Conservation (phyloP, 345 rosid species). For the Eucalyptus camaldulensis region DNA sequence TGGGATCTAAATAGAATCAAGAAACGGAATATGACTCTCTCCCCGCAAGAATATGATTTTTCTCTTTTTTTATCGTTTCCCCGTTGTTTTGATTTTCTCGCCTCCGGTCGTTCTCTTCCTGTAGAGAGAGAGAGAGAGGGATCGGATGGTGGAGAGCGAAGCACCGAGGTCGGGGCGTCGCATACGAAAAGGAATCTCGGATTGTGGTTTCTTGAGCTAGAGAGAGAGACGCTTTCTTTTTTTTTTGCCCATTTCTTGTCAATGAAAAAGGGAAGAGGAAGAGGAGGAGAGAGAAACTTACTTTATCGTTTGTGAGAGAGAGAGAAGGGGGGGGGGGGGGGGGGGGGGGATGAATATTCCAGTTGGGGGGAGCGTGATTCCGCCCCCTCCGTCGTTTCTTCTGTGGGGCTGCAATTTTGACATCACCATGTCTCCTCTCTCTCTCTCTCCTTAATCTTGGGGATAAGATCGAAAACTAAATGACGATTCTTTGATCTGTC, state of each 20-base stretch:
- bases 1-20: slow-evolving; percentile 71
- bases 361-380: no score
- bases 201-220: not conserved
- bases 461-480: not conserved
- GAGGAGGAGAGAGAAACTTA: not conserved
- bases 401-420: not conserved
- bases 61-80: not conserved
- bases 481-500: not conserved
- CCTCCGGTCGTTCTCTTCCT: not conserved
- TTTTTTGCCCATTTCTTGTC: not conserved
- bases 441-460: not conserved
- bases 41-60: not conserved
- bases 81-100: not conserved
- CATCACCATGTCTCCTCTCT: not conserved
- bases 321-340: not conserved
- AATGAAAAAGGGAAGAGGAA: not conserved
- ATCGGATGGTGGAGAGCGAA: not conserved
- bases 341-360: not conserved
- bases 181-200: not conserved
- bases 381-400: not conserved
- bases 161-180: slow-evolving; percentile 7
- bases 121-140: not conserved
- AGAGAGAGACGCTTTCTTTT: no score
- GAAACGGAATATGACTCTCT: slow-evolving; percentile 39
- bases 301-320: not conserved